Percentiles rank a stretch among this genome's conserved stretches.
phyloP scores from a whole-genome alignment of 2,329 filamentous ascomycete genomes.

The Paradendryphiella salina region DNA sequence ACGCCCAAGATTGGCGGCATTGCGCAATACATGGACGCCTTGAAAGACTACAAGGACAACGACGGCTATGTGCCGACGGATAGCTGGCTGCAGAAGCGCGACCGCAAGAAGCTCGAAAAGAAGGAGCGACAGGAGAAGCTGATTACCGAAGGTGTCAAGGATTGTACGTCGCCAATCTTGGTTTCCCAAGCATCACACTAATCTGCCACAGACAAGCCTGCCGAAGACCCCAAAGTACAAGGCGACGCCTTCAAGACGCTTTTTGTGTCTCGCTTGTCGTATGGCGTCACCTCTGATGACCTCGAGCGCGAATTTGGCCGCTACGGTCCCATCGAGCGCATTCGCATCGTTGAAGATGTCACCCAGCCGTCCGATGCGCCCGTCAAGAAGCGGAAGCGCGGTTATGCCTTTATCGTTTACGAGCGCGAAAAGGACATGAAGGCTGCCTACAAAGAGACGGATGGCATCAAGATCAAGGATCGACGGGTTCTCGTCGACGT shows the following conservation, averaged over 20 bases:
- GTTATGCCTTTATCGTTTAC: constrained; percentile 96
- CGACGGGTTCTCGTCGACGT: constrained; percentile 92
- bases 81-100: constrained; percentile 87
- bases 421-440: constrained; percentile 99
- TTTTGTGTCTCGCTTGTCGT: constrained; percentile 87
- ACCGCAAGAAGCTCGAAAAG: constrained; percentile 82
- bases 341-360: constrained; percentile 82
- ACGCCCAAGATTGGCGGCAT: constrained; percentile 74
- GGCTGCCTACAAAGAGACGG: constrained; percentile 87
- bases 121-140: constrained; percentile 67
- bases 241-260: constrained; percentile 95
- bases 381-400: constrained; percentile 69
- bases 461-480: constrained; percentile 91
- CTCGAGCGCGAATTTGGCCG: constrained; percentile 91
- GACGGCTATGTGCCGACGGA: constrained; percentile 81
- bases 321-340: constrained; percentile 92
- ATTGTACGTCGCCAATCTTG: constrained; percentile 56
- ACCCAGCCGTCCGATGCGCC: constrained; percentile 67
- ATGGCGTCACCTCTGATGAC: constrained; percentile 85
- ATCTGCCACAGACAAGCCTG: constrained; percentile 68
- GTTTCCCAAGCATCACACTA: constrained; percentile 12
- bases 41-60: constrained; percentile 77
- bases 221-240: constrained; percentile 82
- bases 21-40: constrained; percentile 71
- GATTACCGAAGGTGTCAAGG: constrained; percentile 64